Evolutionary conservation across 768 basidiomycete species (phyloP).

Genomic region (Macrolepiota albuminosa): DNA sequence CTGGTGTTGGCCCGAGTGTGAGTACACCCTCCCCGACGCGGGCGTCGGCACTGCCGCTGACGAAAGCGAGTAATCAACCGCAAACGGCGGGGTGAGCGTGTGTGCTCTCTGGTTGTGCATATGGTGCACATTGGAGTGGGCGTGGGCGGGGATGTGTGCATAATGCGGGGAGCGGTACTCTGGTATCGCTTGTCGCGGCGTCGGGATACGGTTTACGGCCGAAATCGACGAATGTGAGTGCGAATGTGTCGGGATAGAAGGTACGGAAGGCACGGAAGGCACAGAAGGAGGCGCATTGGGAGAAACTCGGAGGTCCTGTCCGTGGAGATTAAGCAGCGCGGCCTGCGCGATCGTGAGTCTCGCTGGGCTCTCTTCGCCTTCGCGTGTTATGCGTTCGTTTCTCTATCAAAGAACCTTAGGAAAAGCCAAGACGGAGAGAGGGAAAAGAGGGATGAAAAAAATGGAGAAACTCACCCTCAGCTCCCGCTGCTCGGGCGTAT

Average conservation of each 20-base stretch:
- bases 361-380: conserved; percentile 58
- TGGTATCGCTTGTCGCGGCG: conserved; percentile 1
- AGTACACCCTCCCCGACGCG: conserved; percentile 14
- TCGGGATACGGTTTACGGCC: conserved; percentile 4
- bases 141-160: background rate
- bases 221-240: background rate
- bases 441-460: background rate
- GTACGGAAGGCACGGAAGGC: background rate
- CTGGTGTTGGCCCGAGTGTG: background rate
- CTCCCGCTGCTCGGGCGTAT: conserved; percentile 74
- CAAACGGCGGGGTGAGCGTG: conserved; percentile 18
- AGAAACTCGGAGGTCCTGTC: conserved; percentile 44
- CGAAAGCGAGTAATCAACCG: conserved; percentile 36
- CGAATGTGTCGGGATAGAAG: background rate
- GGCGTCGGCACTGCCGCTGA: conserved; percentile 12
- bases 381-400: conserved; percentile 52
- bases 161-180: background rate
- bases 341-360: conserved; percentile 77
- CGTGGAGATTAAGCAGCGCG: conserved; percentile 68
- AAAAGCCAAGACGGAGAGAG: background rate
- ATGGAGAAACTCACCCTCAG: conserved; percentile 49
- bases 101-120: background rate
- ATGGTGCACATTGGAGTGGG: background rate
- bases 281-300: background rate
- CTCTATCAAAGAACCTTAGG: conserved; percentile 28